phyloP scores from a whole-genome alignment of 257 asterid species.

The Petunia axillaris region DNA sequence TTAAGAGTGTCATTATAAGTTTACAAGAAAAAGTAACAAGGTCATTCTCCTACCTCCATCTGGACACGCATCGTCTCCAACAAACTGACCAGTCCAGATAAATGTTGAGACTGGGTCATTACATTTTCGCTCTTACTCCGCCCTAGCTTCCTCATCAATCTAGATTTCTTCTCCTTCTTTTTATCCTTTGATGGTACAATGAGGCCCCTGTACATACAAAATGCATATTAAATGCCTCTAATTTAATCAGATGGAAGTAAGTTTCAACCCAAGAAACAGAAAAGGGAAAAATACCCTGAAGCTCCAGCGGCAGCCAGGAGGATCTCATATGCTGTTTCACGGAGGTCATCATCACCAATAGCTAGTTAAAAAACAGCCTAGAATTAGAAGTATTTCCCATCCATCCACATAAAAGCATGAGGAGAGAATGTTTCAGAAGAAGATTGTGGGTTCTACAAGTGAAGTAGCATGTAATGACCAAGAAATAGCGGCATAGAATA shows the following conservation, averaged over 20 bases:
- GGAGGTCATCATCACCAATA: constrained; percentile 84
- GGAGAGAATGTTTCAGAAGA: neutral
- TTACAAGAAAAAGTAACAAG: neutral
- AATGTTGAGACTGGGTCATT: constrained; percentile 56
- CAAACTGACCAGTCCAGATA: constrained; percentile 85
- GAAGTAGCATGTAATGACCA: neutral
- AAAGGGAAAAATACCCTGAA: constrained; percentile 69
- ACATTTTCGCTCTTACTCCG: constrained; percentile 73
- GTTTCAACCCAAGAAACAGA: constrained; percentile 17
- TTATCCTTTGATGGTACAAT: constrained; percentile 91
- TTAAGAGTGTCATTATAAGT: neutral
- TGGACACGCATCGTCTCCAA: constrained; percentile 98
- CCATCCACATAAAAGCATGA: constrained; percentile 13
- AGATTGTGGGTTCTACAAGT: neutral
- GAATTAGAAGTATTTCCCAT: neutral
- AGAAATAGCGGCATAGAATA: neutral
- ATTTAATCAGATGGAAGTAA: constrained; percentile 26
- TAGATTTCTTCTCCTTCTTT: constrained; percentile 81
- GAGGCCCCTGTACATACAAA: constrained; percentile 71
- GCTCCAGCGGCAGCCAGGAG: constrained; percentile 99
- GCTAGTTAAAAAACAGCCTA: constrained; percentile 48
- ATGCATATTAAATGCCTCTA: constrained; percentile 26
- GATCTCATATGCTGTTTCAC: constrained; percentile 93
- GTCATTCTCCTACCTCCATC: constrained; percentile 74
- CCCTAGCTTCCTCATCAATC: constrained; percentile 85